Evolutionary conservation across 805 yeast genomes (phyloP).

Genomic region (Candida xyloterini): DNA sequence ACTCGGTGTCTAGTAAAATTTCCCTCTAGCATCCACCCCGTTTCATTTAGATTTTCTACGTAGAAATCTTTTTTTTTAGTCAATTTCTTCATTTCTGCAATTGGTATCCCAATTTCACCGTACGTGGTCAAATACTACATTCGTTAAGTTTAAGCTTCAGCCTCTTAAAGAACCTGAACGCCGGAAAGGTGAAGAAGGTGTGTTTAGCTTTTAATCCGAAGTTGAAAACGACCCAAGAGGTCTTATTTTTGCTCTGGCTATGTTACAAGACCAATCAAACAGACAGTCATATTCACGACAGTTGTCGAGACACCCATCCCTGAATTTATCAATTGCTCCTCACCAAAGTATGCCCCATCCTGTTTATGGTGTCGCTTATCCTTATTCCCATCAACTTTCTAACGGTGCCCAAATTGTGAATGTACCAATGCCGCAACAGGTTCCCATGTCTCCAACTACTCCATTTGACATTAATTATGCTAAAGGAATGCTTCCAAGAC

Average conservation of each 20-base stretch:
- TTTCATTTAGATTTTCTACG: neutral
- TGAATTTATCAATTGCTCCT: slow-evolving; percentile 2
- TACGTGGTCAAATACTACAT: neutral
- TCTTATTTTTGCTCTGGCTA: neutral
- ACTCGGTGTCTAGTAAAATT: no score
- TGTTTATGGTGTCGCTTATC: slow-evolving; percentile 1
- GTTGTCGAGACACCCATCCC: slow-evolving; percentile 5
- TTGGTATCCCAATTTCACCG: neutral
- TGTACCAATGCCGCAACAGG: slow-evolving; percentile 16
- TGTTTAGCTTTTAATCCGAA: neutral
- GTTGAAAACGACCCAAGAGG: neutral
- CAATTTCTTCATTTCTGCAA: neutral
- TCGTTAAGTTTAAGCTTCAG: neutral
- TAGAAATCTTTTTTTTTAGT: no score
- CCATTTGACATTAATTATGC: slow-evolving; percentile 63
- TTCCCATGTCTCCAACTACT: slow-evolving; percentile 39
- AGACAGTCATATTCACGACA: slow-evolving; percentile 7
- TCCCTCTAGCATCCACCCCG: neutral
- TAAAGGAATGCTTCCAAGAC: slow-evolving; percentile 60
- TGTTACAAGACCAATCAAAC: slow-evolving; percentile 8
- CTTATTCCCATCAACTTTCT: slow-evolving; percentile 14
- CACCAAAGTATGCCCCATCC: neutral
- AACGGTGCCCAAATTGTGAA: slow-evolving; percentile 17
- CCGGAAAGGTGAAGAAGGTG: neutral
- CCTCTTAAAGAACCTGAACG: neutral